A percentile compares a stretch with the other conserved stretches of the same genome.
These are phyloP conservation scores for Neurospora sp. DNA, from an alignment of 495 filamentous ascomycete species.

Conservation along the genomic window DNA sequence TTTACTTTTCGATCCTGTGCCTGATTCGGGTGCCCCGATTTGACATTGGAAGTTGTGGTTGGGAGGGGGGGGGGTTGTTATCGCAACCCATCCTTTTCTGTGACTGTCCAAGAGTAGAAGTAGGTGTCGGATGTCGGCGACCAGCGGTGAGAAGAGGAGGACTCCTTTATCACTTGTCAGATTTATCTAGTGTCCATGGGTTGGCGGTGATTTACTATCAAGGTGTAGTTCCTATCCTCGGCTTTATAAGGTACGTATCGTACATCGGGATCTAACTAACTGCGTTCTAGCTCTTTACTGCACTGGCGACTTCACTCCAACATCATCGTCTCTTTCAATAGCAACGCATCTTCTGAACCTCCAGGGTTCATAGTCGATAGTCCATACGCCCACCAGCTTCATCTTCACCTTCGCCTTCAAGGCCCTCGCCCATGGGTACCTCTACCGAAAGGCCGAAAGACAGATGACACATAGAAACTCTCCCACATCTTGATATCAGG, in stretches of 20 bases:
- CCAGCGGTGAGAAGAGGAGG: too few species aligned
- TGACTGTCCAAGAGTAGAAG: not conserved
- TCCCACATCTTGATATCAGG: not conserved
- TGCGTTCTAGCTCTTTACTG: not conserved
- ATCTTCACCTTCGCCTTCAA: not conserved
- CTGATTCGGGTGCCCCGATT: not conserved
- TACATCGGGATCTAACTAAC: not conserved
- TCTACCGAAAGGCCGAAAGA: not conserved
- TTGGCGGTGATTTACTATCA: too few species aligned
- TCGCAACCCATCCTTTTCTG: not conserved
- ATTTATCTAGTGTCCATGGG: too few species aligned
- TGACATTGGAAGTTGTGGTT: not conserved
- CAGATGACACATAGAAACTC: not conserved
- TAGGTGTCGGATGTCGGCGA: too few species aligned
- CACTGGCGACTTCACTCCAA: not conserved
- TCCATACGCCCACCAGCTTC: not conserved
- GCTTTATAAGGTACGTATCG: too few species aligned
- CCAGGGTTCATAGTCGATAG: not conserved
- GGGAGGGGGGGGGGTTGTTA: not conserved
- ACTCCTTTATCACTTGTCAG: too few species aligned
- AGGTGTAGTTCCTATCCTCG: too few species aligned
- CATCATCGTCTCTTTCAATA: not conserved
- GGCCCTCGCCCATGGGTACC: not conserved
- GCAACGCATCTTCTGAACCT: not conserved
- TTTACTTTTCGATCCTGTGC: not conserved